Evolutionary conservation across 1,284 basidiomycete species (phyloP).

Genomic region (Naganishia sp.): DNA sequence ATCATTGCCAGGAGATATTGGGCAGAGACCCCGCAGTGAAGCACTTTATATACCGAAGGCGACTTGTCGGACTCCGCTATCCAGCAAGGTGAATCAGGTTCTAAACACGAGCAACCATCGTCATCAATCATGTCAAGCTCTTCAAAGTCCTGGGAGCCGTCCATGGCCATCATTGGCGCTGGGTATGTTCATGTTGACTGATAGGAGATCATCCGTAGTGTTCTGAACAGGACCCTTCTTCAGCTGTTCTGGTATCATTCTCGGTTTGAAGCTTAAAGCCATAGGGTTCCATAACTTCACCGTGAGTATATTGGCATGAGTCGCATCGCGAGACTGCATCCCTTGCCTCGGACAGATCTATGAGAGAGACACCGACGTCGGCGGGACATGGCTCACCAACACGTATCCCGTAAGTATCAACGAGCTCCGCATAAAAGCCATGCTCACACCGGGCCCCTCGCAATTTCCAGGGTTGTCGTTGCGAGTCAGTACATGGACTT

Average conservation of each 20-base stretch:
- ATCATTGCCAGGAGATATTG: no score
- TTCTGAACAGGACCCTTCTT: not conserved
- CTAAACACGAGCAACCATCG: no score
- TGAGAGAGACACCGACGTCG: slow-evolving; percentile 41
- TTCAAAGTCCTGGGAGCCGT: slow-evolving; percentile 8
- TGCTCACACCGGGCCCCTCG: slow-evolving; percentile 4
- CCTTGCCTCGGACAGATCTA: slow-evolving; percentile 33
- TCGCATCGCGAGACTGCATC: not conserved
- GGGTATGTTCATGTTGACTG: slow-evolving; percentile 35
- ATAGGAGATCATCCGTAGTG: not conserved
- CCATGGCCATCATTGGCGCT: slow-evolving; percentile 40
- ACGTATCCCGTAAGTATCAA: slow-evolving; percentile 39
- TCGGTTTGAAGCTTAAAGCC: slow-evolving; percentile 37
- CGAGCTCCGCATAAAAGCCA: slow-evolving; percentile 34
- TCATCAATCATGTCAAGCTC: slow-evolving; percentile 7
- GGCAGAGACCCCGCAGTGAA: no score
- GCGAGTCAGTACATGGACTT: slow-evolving; percentile 38
- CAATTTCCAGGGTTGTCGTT: slow-evolving; percentile 40
- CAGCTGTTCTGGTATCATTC: slow-evolving; percentile 38
- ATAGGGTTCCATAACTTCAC: slow-evolving; percentile 39
- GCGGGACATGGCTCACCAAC: slow-evolving; percentile 36
- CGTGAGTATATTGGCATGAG: slow-evolving; percentile 28
- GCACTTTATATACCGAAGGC: no score
- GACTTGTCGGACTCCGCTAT: no score
- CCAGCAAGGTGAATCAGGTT: no score